phyloP scores from a whole-genome alignment of 345 rosid species.

The Lepidium sativum region DNA sequence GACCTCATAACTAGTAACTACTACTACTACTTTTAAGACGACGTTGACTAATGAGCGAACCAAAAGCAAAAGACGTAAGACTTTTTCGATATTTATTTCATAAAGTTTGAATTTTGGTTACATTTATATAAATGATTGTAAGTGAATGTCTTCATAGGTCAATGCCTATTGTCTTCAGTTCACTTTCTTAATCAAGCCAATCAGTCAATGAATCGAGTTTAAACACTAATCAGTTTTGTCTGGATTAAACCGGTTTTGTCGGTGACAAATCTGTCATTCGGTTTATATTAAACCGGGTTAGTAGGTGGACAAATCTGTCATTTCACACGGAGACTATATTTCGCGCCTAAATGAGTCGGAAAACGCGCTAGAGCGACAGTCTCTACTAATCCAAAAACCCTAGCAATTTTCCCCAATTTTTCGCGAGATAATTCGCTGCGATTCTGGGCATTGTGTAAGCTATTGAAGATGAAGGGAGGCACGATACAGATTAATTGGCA shows the following conservation, averaged over 20 bases:
- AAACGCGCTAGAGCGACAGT: conserved; percentile 21
- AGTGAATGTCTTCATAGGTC: conserved; percentile 14
- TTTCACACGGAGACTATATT: neutral
- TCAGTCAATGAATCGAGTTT: no score
- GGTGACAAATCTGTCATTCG: conserved; percentile 8
- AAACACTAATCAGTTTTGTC: no score
- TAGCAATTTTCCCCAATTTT: conserved; percentile 2
- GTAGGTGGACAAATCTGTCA: conserved; percentile 14
- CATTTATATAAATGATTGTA: neutral
- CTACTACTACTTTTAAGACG: neutral
- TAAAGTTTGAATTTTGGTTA: neutral
- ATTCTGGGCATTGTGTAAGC: neutral
- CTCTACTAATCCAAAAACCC: conserved; percentile 3
- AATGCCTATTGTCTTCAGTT: conserved; percentile 6
- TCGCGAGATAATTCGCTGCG: conserved; percentile 9
- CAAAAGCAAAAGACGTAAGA: conserved; percentile 13
- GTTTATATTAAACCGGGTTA: neutral
- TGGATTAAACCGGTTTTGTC: neutral
- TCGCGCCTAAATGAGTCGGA: conserved; percentile 9
- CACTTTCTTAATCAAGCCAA: neutral
- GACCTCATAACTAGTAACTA: neutral
- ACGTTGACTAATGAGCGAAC: conserved; percentile 7
- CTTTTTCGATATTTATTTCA: neutral
- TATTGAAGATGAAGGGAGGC: conserved; percentile 66
- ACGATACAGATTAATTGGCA: conserved; percentile 95